Conservation (phyloP, 805 yeast genomes). For the Metschnikowia orientalis region DNA sequence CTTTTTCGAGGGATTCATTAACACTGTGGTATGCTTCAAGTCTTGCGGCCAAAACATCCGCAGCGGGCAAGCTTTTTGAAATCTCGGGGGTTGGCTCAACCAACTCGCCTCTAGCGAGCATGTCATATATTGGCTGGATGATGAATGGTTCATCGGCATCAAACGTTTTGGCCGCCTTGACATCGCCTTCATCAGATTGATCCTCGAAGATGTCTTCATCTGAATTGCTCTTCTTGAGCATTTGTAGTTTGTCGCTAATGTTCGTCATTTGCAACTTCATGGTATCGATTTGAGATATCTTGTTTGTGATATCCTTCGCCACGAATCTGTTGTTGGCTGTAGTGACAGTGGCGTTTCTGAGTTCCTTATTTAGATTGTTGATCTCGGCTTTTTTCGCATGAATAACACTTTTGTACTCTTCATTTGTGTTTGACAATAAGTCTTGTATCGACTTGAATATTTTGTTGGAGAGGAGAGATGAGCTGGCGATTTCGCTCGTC, state of each 20-base stretch:
- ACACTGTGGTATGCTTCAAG: conserved; percentile 75
- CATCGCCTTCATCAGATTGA: conserved; percentile 56
- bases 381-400: conserved; percentile 35
- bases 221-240: conserved; percentile 23
- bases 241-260: conserved; percentile 33
- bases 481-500: conserved; percentile 11
- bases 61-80: conserved; percentile 40
- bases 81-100: conserved; percentile 25
- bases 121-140: conserved; percentile 55
- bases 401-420: conserved; percentile 36
- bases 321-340: conserved; percentile 41
- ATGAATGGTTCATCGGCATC: conserved; percentile 93
- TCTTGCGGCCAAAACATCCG: conserved; percentile 61
- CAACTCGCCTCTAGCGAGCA: conserved; percentile 33
- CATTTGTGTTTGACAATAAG: conserved; percentile 32
- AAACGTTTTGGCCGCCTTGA: conserved; percentile 60
- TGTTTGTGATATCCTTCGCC: conserved; percentile 34
- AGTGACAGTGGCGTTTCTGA: conserved; percentile 37
- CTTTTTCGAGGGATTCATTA: conserved; percentile 49
- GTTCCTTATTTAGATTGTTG: conserved; percentile 29
- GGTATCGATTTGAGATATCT: conserved; percentile 42
- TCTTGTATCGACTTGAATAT: conserved; percentile 39
- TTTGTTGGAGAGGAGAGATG: conserved; percentile 24
- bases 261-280: conserved; percentile 46
- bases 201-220: conserved; percentile 13